These are phyloP conservation scores for Phytomonas francai DNA, from an alignment of 208 protist genomes.

Conservation along the genomic window DNA sequence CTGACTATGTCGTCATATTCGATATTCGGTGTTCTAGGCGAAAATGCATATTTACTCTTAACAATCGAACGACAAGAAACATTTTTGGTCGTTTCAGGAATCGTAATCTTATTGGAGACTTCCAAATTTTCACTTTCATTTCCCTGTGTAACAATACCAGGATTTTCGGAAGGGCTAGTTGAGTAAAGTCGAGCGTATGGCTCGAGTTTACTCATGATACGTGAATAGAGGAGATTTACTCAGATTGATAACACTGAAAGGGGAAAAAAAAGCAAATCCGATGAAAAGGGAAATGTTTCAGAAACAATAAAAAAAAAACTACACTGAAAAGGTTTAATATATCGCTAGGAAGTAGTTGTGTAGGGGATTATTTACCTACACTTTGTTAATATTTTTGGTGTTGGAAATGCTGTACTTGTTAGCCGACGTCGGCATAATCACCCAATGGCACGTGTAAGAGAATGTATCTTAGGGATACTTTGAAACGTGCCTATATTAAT, in stretches of 20 bases:
- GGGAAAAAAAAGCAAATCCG: conserved; percentile 15
- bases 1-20: not conserved
- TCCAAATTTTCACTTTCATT: not conserved
- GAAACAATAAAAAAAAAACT: conserved; percentile 10
- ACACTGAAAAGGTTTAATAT: not conserved
- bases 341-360: not conserved
- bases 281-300: conserved; percentile 10
- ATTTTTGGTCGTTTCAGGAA: not conserved
- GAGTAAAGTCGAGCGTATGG: not conserved
- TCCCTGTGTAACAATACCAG: not conserved
- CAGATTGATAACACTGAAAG: not conserved
- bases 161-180: not conserved
- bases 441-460: not conserved
- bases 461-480: not conserved
- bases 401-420: not conserved
- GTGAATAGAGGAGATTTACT: not conserved
- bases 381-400: not conserved
- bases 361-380: not conserved
- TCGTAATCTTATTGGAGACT: not conserved
- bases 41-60: not conserved
- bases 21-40: not conserved
- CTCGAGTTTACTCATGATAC: not conserved
- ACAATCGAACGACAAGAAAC: not conserved
- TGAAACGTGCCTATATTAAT: not conserved
- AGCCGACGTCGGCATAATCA: not conserved